Base-by-base conservation (phyloP, 352 stramenopile species). In the Peronospora belbahrii region DNA sequence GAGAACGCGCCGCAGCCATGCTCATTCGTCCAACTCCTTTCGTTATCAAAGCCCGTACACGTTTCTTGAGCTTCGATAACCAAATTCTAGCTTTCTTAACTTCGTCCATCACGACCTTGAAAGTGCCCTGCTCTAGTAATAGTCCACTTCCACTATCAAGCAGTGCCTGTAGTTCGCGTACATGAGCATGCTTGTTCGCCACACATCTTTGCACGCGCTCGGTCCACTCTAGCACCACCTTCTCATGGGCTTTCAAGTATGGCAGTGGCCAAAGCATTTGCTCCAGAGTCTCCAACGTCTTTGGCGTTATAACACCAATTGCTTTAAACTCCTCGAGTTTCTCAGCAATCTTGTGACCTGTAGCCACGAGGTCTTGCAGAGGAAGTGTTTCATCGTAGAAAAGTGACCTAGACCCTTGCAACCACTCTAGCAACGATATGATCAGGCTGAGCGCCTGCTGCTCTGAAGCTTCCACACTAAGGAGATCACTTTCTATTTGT, bases 61-160 rank as follows among this genome's bases (percentile, higher is more conserved):
- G 70, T 48, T 94, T 94, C 48, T 91, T 92, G 9, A 89, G 42
- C 56, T 94, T 94, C 0, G 70, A 66, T 0, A 94, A 70, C 83
- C 83, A 94, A 24, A 80, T 41, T 15, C 86, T 88, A 0, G 74
- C 74, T 31, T 83, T 83, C 55, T 83, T 90, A 6, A 85, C 61
- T 57, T 94, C 83, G 23, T 90, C 74, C 60, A 88, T 67, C 13
- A 94, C 66, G 34, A 81, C 45, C 28, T 86, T 83, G 42, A 92
- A 84, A 0, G 78, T 67, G 2, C 83, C 74, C n/a, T 82, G 70
- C 34, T 92, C 77, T 30, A 92, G 60, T 17, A 86, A 28, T 18
- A 92, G 47, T 2, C 52, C 57, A 42, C 64, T 74, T 3, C 76
- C 76, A 47, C 80, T 78, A 22, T 71, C 54, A 15, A 92, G 53